Base-by-base conservation (phyloP, 306 rosid genomes). In the Vigna angularis region DNA sequence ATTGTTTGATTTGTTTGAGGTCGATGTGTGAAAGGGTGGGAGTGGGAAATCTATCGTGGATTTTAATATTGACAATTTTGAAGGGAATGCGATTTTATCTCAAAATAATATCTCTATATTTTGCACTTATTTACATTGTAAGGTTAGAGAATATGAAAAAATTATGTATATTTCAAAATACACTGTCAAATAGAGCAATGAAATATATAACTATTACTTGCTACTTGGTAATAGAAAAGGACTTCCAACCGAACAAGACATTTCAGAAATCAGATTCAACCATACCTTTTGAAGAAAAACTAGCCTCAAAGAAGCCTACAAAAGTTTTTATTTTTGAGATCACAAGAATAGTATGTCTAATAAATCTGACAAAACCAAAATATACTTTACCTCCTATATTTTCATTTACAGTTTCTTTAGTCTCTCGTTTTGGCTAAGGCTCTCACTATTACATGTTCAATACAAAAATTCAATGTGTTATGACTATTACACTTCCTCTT, bases 381-480 rank as follows among this genome's bases (percentile, higher is more conserved):
- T 69, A 70, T 74, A 74, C 71, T 52, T 55, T 57, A 70, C 52
- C 81, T 76, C 81, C 83, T 77, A 81, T 66, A 66, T 51, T 66
- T 30, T 77, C 85, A 80, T 84, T 72, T 77, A 75, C 87, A 79
- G 44, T 45, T 72, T 72, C 76, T 70, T 50, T 58, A 20, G 52
- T 52, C 74, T 62, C 58, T 61, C 74, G 11, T 74, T 62, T 18
- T 49, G 38, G 73, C 56, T 56, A 73, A 49, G 63, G 57, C 17
- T 59, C 45, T 74, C 74, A 68, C 84, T 52, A 51, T 63, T 62
- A 72, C 67, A 68, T 1, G 10, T 51, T 63, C 83, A 84, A 52
- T 57, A 59, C 53, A 58, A 77, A 73, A 51, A 83, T 34, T 59
- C 75, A 79, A 34, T 22, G 80, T 79, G 70, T 36, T 14, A 66